These are phyloP conservation scores for Tylopilus orsonianus DNA, from an alignment of 1,284 basidiomycete species.

Conservation along the genomic window DNA sequence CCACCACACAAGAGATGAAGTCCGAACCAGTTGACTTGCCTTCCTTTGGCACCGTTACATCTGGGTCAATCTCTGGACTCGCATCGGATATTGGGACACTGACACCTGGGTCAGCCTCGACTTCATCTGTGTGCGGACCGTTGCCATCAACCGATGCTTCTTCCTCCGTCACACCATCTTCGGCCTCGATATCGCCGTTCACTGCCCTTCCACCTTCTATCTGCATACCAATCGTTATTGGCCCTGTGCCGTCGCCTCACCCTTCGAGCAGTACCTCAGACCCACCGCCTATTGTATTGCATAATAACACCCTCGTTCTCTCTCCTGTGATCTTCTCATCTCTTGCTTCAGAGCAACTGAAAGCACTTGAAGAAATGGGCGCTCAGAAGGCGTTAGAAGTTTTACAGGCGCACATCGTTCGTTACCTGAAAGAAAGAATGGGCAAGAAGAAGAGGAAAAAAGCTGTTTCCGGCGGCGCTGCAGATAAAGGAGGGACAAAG, in stretches of 20 bases:
- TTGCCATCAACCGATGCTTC: conserved; percentile 13
- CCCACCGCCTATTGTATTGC: conserved; percentile 74
- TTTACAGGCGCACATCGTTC: conserved; percentile 82
- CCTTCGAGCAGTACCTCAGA: conserved; percentile 44
- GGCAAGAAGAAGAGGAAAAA: conserved; percentile 37
- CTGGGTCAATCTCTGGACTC: background rate
- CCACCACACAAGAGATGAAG: conserved; percentile 1
- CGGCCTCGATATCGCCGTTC: conserved; percentile 18
- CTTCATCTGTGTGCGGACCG: conserved; percentile 5
- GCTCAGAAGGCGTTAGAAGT: conserved; percentile 82
- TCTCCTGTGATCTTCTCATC: conserved; percentile 84
- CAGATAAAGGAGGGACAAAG: conserved; percentile 19
- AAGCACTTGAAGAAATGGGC: conserved; percentile 77
- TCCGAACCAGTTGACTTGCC: conserved; percentile 5
- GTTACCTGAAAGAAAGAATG: conserved; percentile 80
- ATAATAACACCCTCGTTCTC: conserved; percentile 81
- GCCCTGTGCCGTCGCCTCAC: conserved; percentile 50
- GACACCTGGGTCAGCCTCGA: background rate
- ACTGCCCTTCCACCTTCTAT: conserved; percentile 34
- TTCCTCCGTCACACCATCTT: conserved; percentile 23
- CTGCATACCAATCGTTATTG: conserved; percentile 62
- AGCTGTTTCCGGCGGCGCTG: background rate
- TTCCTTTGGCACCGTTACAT: conserved; percentile 3
- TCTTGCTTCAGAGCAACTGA: conserved; percentile 71
- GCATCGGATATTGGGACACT: background rate